These are phyloP conservation scores for Hemisphaericaspora xylofermentans DNA, from an alignment of 1,139 yeast species.

Conservation along the genomic window DNA sequence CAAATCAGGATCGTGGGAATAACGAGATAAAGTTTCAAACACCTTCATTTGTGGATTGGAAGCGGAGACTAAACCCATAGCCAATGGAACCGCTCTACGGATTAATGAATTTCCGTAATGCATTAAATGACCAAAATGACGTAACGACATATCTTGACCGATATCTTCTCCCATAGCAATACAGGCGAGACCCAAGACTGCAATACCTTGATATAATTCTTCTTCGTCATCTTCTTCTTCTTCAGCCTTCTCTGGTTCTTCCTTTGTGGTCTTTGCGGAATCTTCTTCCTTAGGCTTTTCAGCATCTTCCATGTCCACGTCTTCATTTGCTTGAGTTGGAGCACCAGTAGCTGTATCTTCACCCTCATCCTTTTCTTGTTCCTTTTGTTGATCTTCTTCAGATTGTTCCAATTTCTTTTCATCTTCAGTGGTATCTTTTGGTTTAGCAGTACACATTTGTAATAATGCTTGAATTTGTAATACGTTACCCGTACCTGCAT, in stretches of 20 bases:
- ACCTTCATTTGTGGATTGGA: slow-evolving; percentile 97
- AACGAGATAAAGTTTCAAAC: slow-evolving; percentile 91
- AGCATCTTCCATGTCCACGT: slow-evolving; percentile 23
- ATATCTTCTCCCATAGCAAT: slow-evolving; percentile 98
- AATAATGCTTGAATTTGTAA: slow-evolving; percentile 88
- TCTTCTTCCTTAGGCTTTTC: slow-evolving; percentile 13
- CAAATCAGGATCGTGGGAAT: slow-evolving; percentile 92
- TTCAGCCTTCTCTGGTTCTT: slow-evolving; percentile 25
- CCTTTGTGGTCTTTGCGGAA: no score
- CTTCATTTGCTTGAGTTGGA: slow-evolving; percentile 14
- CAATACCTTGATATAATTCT: slow-evolving; percentile 78
- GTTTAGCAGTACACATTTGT: slow-evolving; percentile 78
- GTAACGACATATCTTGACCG: slow-evolving; percentile 95
- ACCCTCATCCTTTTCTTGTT: slow-evolving; percentile 16
- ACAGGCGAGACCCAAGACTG: slow-evolving; percentile 91
- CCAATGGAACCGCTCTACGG: slow-evolving; percentile 93
- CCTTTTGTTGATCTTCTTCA: slow-evolving; percentile 34
- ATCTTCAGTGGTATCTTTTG: slow-evolving; percentile 33
- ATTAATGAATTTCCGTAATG: slow-evolving; percentile 94
- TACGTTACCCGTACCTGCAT: slow-evolving; percentile 98
- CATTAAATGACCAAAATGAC: slow-evolving; percentile 97
- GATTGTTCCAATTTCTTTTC: slow-evolving; percentile 37
- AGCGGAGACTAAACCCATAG: slow-evolving; percentile 92
- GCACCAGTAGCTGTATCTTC: slow-evolving; percentile 27
- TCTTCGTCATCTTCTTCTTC: slow-evolving; percentile 48